Percentiles rank a stretch among this genome's conserved stretches.
These are phyloP conservation scores for Coemansia sp. DNA, from an alignment of 192 early-diverging fungal species.

Conservation along the genomic window DNA sequence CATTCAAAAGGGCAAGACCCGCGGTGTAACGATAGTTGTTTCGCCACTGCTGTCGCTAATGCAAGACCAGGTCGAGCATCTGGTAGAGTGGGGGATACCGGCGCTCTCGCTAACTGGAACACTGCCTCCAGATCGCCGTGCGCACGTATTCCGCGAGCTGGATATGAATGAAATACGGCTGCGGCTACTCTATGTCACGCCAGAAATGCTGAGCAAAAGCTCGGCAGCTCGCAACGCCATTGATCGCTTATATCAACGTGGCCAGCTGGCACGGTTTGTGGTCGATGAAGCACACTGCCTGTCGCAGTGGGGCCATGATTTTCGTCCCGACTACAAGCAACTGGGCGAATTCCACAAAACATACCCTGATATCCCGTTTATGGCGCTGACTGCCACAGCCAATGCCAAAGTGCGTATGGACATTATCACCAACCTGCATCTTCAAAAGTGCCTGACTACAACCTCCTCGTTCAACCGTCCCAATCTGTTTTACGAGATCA, in stretches of 20 bases:
- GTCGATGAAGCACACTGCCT: conserved; percentile 98
- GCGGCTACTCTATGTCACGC: conserved; percentile 84
- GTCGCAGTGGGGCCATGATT: conserved; percentile 97
- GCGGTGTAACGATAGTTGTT: conserved; percentile 83
- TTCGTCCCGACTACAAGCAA: conserved; percentile 87
- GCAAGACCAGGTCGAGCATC: conserved; percentile 85
- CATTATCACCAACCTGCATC: conserved; percentile 70
- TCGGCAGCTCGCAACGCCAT: conserved; percentile 58
- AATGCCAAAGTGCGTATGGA: conserved; percentile 85
- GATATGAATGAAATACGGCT: conserved; percentile 43
- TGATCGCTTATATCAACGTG: conserved; percentile 57
- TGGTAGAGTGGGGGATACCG: conserved; percentile 63
- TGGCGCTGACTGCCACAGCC: conserved; percentile 95
- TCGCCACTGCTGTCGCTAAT: conserved; percentile 95
- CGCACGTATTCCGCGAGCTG: conserved; percentile 62
- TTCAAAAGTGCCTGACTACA: conserved; percentile 67
- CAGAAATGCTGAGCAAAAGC: conserved; percentile 76
- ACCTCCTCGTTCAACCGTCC: conserved; percentile 84
- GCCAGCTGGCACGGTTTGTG: conserved; percentile 80
- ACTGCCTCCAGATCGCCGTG: conserved; percentile 49
- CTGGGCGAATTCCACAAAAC: conserved; percentile 62
- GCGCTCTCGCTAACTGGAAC: conserved; percentile 66
- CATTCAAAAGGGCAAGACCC: conserved; percentile 59
- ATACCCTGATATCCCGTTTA: conserved; percentile 79
- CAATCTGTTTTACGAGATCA: conserved; percentile 78